Percentiles rank a stretch among this genome's conserved stretches.
Evolutionary conservation across 2,329 filamentous ascomycete species (phyloP).

Genomic region (Pseudopyrenochaeta lycopersici): DNA sequence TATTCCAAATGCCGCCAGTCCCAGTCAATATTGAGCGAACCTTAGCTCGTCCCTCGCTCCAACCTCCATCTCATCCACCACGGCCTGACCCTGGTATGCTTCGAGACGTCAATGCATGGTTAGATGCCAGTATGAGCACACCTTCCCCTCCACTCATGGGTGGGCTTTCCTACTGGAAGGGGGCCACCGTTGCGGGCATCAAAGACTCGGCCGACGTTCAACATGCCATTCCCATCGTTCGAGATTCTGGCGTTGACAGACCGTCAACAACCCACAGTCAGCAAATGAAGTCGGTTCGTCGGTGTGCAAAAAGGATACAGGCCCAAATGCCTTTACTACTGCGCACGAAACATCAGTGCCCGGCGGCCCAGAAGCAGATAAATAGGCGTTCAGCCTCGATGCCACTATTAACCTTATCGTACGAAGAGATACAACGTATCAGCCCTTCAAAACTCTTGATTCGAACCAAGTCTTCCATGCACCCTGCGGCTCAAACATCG

Average conservation of each 20-base stretch:
- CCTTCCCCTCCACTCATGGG: slow-evolving; percentile 42
- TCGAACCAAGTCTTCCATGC: slow-evolving; percentile 17
- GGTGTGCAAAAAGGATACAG: slow-evolving; percentile 38
- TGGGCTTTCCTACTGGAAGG: slow-evolving; percentile 45
- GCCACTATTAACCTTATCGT: slow-evolving; percentile 28
- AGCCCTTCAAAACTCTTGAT: slow-evolving; percentile 10
- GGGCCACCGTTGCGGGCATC: slow-evolving; percentile 15
- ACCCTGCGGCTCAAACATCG: slow-evolving; percentile 8
- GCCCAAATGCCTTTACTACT: slow-evolving; percentile 40
- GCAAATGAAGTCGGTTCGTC: slow-evolving; percentile 35
- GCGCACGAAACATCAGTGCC: slow-evolving; percentile 25
- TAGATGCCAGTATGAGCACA: slow-evolving; percentile 38
- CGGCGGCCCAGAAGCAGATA: slow-evolving; percentile 16
- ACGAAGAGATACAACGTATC: slow-evolving; percentile 17
- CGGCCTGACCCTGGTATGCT: slow-evolving; percentile 37
- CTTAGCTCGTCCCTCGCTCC: slow-evolving; percentile 11
- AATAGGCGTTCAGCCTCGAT: slow-evolving; percentile 37
- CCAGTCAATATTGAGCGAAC: slow-evolving; percentile 16
- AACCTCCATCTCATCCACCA: slow-evolving; percentile 29
- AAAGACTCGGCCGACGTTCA: slow-evolving; percentile 24
- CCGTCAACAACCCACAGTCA: slow-evolving; percentile 27
- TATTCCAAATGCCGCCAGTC: slow-evolving; percentile 8
- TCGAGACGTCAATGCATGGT: slow-evolving; percentile 43
- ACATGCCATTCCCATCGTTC: slow-evolving; percentile 39
- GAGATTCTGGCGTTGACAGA: slow-evolving; percentile 10